These are phyloP conservation scores for Lagenidium sp. DNA, from an alignment of 352 stramenopile genomes.

Conservation along the genomic window DNA sequence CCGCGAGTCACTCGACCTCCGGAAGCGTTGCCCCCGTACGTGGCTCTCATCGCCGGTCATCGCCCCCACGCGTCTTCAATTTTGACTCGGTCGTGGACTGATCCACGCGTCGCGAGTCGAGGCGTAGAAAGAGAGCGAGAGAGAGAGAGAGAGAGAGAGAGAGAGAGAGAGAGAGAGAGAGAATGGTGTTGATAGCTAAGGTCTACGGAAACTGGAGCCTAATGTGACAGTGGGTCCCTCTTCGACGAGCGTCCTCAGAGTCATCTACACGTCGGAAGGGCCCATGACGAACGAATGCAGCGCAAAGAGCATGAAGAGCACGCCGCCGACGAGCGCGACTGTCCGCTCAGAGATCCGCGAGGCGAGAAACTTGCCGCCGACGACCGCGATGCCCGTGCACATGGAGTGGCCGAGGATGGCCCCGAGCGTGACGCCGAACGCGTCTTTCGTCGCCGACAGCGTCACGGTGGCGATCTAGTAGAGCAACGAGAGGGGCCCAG, in stretches of 20 bases:
- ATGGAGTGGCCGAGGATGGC: constrained; percentile 96
- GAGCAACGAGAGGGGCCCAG: too few species aligned
- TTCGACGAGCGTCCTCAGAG: too few species aligned
- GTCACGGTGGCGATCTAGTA: constrained; percentile 97
- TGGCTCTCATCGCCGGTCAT: constrained; percentile 2
- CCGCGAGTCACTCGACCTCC: constrained; percentile 1
- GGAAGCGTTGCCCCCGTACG: constrained; percentile 1
- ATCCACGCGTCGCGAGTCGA: constrained; percentile 7
- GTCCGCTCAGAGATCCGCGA: constrained; percentile 96
- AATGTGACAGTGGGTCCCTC: too few species aligned
- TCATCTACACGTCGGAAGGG: constrained; percentile 21
- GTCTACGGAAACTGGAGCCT: too few species aligned
- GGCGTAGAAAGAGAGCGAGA: constrained; percentile 4
- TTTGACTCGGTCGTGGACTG: constrained; percentile 26
- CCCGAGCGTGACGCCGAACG: constrained; percentile 93
- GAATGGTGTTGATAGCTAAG: too few species aligned
- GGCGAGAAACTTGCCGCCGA: constrained; percentile 97
- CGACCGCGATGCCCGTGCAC: constrained; percentile 96
- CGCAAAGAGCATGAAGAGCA: constrained; percentile 97
- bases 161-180: not conserved
- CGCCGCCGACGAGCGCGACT: constrained; percentile 93
- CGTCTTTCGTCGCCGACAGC: constrained; percentile 93
- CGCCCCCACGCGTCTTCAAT: constrained; percentile 26
- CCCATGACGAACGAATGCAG: constrained; percentile 94
- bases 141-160: not conserved